Conservation (phyloP, 1,284 basidiomycete genomes). For the Ganoderma resinaceum region DNA sequence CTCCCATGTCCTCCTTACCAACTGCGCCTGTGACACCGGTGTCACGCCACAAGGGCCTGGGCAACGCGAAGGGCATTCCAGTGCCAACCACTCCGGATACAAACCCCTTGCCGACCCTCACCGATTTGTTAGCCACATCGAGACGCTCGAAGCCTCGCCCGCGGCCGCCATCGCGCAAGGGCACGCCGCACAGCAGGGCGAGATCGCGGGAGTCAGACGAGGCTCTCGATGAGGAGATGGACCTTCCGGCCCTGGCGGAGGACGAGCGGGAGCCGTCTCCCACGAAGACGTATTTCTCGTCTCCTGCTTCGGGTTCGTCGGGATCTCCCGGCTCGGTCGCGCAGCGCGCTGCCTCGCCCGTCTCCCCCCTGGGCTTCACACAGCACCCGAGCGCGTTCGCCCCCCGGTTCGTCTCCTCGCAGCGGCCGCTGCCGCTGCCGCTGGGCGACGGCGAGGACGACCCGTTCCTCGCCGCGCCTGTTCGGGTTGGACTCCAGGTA, state of each 20-base stretch:
- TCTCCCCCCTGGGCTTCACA: conserved; percentile 46
- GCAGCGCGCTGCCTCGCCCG: conserved; percentile 41
- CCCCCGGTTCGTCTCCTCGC: conserved; percentile 50
- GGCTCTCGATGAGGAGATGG: conserved; percentile 13
- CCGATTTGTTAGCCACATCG: conserved; percentile 45
- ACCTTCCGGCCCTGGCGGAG: conserved; percentile 16
- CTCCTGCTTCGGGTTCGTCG: conserved; percentile 47
- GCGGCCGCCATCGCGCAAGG: conserved; percentile 42
- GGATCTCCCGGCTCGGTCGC: conserved; percentile 35
- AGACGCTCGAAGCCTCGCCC: conserved; percentile 42
- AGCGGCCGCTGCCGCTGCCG: conserved; percentile 27
- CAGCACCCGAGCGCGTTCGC: conserved; percentile 46
- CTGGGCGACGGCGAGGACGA: conserved; percentile 18
- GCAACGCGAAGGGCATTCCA: conserved; percentile 38
- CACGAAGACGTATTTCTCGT: conserved; percentile 50
- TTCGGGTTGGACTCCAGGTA: neutral
- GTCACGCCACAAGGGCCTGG: conserved; percentile 33
- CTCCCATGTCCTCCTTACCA: conserved; percentile 24
- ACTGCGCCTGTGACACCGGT: conserved; percentile 28
- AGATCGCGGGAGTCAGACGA: conserved; percentile 5
- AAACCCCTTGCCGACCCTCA: conserved; percentile 40
- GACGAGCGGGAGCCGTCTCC: conserved; percentile 37
- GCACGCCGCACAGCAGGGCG: conserved; percentile 22
- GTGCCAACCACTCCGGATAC: conserved; percentile 37
- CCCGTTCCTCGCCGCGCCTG: conserved; percentile 18